Conservation (phyloP, 805 yeast genomes). For the Lipomyces kockii region DNA sequence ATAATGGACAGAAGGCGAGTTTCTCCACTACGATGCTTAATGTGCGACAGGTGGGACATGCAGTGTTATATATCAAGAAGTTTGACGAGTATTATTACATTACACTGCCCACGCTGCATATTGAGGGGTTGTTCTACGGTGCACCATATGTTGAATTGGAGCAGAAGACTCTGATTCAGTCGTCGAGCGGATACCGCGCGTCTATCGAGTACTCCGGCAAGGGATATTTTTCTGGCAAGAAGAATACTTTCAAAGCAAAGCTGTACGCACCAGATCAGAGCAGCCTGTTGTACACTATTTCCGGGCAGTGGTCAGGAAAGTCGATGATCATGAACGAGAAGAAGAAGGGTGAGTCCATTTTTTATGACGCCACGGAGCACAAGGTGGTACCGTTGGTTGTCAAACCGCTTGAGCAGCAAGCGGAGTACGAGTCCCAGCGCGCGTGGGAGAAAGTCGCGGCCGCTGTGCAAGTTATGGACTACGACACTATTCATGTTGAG, state of each 20-base stretch:
- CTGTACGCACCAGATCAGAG: slow-evolving; percentile 55
- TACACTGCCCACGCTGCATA: slow-evolving; percentile 92
- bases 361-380: slow-evolving; percentile 45
- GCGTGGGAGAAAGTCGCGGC: slow-evolving; percentile 92
- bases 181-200: slow-evolving; percentile 75
- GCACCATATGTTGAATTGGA: slow-evolving; percentile 95
- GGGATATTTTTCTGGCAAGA: slow-evolving; percentile 95
- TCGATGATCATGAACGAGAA: slow-evolving; percentile 67
- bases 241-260: slow-evolving; percentile 88
- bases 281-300: slow-evolving; percentile 72
- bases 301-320: slow-evolving; percentile 91
- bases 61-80: slow-evolving; percentile 57
- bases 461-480: slow-evolving; percentile 78
- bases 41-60: slow-evolving; percentile 93
- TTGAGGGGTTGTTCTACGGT: slow-evolving; percentile 89
- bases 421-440: slow-evolving; percentile 77
- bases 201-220: slow-evolving; percentile 83
- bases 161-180: slow-evolving; percentile 81
- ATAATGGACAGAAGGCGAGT: slow-evolving; percentile 84
- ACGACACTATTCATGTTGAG: slow-evolving; percentile 71
- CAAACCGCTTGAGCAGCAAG: slow-evolving; percentile 81
- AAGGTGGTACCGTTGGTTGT: slow-evolving; percentile 65
- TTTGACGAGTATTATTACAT: slow-evolving; percentile 73
- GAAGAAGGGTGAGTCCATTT: slow-evolving; percentile 46
- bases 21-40: slow-evolving; percentile 73